These are phyloP conservation scores for Cystobasidium pallidum DNA, from an alignment of 1,284 basidiomycete species.

Conservation along the genomic window DNA sequence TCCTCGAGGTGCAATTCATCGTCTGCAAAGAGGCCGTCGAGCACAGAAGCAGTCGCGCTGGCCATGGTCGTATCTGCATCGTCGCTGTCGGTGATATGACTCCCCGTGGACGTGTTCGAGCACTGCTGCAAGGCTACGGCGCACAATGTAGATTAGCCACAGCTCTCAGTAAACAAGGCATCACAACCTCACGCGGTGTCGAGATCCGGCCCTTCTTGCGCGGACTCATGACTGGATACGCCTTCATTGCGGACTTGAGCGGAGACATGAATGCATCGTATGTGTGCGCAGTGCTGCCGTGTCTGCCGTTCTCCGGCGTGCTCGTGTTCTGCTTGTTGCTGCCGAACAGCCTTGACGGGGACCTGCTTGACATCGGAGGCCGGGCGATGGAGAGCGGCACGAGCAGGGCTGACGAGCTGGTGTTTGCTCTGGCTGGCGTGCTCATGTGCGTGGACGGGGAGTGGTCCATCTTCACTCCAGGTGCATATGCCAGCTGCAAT, in stretches of 20 bases:
- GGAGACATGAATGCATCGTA: conserved; percentile 30
- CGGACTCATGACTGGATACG: conserved; percentile 26
- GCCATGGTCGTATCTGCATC: conserved; percentile 9
- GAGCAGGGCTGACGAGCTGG: not conserved
- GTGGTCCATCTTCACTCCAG: not conserved
- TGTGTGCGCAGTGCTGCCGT: conserved; percentile 3
- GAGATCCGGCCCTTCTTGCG: conserved; percentile 7
- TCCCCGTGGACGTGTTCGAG: not conserved
- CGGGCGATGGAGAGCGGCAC: conserved; percentile 4
- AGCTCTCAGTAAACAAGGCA: not conserved
- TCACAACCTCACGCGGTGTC: conserved; percentile 24
- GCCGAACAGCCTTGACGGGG: not conserved
- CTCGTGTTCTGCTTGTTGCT: conserved; percentile 14
- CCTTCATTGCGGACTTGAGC: conserved; percentile 19
- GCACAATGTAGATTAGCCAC: not conserved
- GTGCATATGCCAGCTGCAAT: too few relatives aligned
- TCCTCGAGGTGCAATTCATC: not conserved
- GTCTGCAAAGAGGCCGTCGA: conserved; percentile 3
- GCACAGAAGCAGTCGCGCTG: conserved; percentile 25
- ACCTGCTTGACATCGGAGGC: not conserved
- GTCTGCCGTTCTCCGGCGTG: conserved; percentile 1
- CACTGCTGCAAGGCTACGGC: not conserved
- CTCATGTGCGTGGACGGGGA: not conserved
- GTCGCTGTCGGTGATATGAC: not conserved
- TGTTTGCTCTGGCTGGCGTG: not conserved